Base-by-base conservation (phyloP, 352 stramenopile genomes). In the Pythium utonaiense region DNA sequence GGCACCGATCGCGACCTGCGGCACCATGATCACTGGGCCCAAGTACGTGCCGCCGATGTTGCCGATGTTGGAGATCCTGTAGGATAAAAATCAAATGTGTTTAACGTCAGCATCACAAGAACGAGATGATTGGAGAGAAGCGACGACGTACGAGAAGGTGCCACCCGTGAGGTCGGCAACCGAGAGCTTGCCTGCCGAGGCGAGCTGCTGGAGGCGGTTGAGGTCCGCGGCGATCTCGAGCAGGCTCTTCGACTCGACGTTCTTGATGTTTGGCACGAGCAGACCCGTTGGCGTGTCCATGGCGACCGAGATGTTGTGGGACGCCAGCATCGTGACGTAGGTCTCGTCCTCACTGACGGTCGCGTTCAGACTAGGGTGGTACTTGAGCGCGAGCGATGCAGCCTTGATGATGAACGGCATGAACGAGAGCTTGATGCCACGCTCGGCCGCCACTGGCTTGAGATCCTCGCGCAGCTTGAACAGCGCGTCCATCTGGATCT, bases 41-140 rank as follows among this genome's bases (percentile, higher is more conserved):
- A 98, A 98, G 77, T 98, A 99, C 7, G 96, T 99, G 30, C 97
- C 97, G 38, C 97, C 96, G 69, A 99, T 98, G 51, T 84, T 95
- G 14, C 96, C 96, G 70, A 99, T 96, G 69, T 96, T 96, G 31
- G 86, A 96, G 55, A 96, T 80, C 10, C 81, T 93, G 53, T 27
- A 68, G 33, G 5, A 38, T 8, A 48, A 16, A 52, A 13, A 33
- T 21, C 47, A 24, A 24, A n/a, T n/a, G n/a, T n/a, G n/a, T n/a
- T n/a, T n/a, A n/a, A n/a, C n/a, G n/a, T n/a, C n/a, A n/a, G n/a
- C n/a, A n/a, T n/a, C n/a, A n/a, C n/a, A n/a, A n/a, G n/a, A n/a
- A n/a, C n/a, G n/a, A n/a, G n/a, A n/a, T n/a, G n/a, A n/a, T n/a
- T n/a, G n/a, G n/a, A 60, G 57, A 12, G n/a, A 62, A 27, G 22